Conservation (phyloP, 768 basidiomycete species). For the Leccinellum albellum region DNA sequence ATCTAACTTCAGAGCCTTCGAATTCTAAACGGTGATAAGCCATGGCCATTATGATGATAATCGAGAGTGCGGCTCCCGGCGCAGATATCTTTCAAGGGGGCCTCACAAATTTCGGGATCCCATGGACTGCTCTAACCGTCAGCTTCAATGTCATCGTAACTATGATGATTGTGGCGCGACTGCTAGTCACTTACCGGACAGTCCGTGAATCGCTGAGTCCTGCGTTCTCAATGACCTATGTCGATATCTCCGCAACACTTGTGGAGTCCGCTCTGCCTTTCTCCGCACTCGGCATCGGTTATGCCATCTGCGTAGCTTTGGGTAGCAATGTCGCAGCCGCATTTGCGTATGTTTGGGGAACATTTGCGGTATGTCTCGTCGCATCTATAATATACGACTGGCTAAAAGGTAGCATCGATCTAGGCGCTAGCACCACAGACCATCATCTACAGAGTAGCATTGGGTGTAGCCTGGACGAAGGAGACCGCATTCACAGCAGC, state of each 20-base stretch:
- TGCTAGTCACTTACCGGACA: background rate
- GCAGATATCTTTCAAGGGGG: background rate
- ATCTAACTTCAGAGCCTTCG: background rate
- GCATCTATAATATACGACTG: background rate
- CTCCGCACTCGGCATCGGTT: background rate
- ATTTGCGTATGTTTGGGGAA: background rate
- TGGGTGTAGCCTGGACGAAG: background rate
- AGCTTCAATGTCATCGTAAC: background rate
- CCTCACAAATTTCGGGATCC: background rate
- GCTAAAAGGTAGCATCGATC: background rate
- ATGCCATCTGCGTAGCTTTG: background rate
- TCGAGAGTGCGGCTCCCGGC: background rate
- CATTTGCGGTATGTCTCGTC: background rate
- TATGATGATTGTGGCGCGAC: background rate
- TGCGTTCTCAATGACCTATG: background rate
- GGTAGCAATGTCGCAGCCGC: background rate
- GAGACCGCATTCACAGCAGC: background rate
- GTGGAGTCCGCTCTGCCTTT: background rate
- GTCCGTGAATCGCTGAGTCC: background rate
- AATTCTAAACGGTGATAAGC: background rate
- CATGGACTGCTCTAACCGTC: background rate
- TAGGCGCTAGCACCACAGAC: background rate
- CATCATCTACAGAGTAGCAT: background rate
- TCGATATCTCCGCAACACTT: background rate
- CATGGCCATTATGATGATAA: background rate